A percentile compares a stretch with the other conserved stretches of the same genome.
These are phyloP conservation scores for Keithomyces neogunnii DNA, from an alignment of 2,329 filamentous ascomycete genomes.

Conservation along the genomic window DNA sequence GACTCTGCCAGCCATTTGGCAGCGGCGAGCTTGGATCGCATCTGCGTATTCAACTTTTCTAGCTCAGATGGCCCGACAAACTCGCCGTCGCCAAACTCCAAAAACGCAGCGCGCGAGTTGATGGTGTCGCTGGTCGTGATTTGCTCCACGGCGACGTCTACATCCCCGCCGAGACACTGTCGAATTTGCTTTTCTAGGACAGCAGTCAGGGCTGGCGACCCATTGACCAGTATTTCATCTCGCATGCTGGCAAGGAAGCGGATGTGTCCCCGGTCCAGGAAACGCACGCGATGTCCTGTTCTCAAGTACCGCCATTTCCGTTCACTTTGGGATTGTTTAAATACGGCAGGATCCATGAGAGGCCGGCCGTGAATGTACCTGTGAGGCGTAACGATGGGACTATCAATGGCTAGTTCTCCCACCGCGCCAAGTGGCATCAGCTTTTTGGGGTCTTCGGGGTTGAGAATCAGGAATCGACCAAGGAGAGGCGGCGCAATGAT, in stretches of 20 bases:
- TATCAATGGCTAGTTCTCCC: conserved; percentile 53
- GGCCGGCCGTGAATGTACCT: conserved; percentile 23
- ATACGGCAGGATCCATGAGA: conserved; percentile 15
- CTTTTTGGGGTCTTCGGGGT: conserved; percentile 39
- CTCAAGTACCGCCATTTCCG: conserved; percentile 33
- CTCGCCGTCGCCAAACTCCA: conserved; percentile 36
- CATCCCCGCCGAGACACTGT: conserved; percentile 33
- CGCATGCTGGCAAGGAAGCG: conserved; percentile 37
- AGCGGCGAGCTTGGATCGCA: conserved; percentile 34
- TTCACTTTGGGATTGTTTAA: conserved; percentile 14
- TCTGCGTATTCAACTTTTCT: conserved; percentile 26
- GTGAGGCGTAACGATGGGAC: conserved; percentile 27
- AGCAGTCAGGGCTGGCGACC: conserved; percentile 30
- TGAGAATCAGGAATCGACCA: conserved; percentile 45
- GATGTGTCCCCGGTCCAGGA: conserved; percentile 38
- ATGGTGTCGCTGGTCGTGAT: conserved; percentile 35
- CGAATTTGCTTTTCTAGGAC: conserved; percentile 40
- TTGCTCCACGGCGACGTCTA: conserved; percentile 41
- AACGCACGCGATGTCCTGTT: conserved; percentile 42
- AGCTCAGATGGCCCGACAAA: conserved; percentile 30
- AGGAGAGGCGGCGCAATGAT: conserved; percentile 39
- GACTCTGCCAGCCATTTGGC: conserved; percentile 35
- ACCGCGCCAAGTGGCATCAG: conserved; percentile 45
- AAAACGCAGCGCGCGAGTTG: conserved; percentile 37
- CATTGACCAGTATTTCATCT: conserved; percentile 32